Percentiles rank a stretch among this genome's conserved stretches.
These are phyloP conservation scores for Bonia amplexicaulis DNA, from an alignment of 176 grass and related monocot species.

Conservation along the genomic window DNA sequence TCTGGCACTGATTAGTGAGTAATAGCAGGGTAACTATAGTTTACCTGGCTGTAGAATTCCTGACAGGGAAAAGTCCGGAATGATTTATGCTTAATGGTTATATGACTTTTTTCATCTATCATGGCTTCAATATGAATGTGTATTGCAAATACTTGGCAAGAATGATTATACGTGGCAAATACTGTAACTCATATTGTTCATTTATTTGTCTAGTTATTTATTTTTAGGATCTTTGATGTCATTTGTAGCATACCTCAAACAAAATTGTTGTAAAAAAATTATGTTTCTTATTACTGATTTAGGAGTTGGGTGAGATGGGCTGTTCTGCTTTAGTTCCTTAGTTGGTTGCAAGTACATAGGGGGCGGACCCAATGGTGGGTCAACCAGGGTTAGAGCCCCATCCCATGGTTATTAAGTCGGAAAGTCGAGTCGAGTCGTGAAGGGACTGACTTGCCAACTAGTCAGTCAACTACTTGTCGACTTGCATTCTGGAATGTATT, in stretches of 20 bases:
- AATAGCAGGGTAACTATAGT: constrained; percentile 22
- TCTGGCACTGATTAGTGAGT: constrained; percentile 23
- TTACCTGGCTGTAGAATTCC: constrained; percentile 18
- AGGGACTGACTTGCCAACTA: too few species aligned
- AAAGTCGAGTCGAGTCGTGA: too few species aligned
- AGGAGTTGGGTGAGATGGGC: not conserved
- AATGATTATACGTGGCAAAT: constrained; percentile 15
- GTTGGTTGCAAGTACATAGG: not conserved
- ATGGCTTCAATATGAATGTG: not conserved
- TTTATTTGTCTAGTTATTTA: not conserved
- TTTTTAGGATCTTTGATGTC: not conserved
- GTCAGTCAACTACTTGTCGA: too few species aligned
- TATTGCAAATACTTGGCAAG: constrained; percentile 18
- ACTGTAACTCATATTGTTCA: not conserved
- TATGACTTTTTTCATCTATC: constrained; percentile 1
- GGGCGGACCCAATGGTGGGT: too few species aligned
- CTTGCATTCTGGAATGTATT: too few species aligned
- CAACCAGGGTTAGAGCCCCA: too few species aligned
- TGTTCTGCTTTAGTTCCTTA: not conserved
- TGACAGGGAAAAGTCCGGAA: not conserved
- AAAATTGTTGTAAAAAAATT: not conserved
- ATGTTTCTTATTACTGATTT: not conserved
- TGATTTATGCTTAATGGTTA: constrained; percentile 20
- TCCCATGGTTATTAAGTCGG: too few species aligned
- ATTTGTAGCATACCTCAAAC: not conserved